Percentiles rank a stretch among this genome's conserved stretches.
Conservation (phyloP, 1,139 yeast genomes). For the Zhuliangozyma blackwelliae region DNA sequence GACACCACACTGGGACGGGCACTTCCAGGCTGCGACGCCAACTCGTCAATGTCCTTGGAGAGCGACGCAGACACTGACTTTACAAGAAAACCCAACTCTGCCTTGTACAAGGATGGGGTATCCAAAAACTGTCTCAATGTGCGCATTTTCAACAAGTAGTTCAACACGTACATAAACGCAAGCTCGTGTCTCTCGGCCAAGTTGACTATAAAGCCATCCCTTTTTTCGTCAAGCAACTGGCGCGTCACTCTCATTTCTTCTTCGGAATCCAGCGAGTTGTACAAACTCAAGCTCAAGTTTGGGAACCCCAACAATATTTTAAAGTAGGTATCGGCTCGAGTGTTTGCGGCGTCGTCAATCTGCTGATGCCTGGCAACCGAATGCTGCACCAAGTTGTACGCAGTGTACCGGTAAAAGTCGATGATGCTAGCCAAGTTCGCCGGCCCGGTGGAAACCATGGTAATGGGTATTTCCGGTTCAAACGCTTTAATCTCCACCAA, state of each 20-base stretch:
- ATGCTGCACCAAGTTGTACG: conserved; percentile 19
- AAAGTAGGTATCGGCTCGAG: conserved; percentile 24
- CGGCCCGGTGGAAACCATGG: conserved; percentile 12
- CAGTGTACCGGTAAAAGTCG: conserved; percentile 27
- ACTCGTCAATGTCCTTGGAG: conserved; percentile 23
- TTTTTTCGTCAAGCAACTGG: conserved; percentile 1
- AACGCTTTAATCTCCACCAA: conserved; percentile 12
- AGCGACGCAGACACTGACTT: conserved; percentile 19
- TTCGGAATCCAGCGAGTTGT: neutral
- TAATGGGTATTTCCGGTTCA: conserved; percentile 21
- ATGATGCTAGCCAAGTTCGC: conserved; percentile 19
- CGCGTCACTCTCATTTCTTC: neutral
- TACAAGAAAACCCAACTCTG: conserved; percentile 20
- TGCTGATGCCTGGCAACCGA: conserved; percentile 1
- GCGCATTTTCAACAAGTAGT: conserved; percentile 19
- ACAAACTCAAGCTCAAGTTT: conserved; percentile 14
- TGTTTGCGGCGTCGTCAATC: conserved; percentile 9
- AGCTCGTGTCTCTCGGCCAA: conserved; percentile 30
- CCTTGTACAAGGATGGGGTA: conserved; percentile 14
- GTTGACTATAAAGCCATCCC: conserved; percentile 7
- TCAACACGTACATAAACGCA: conserved; percentile 27
- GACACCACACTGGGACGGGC: conserved; percentile 20
- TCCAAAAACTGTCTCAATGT: conserved; percentile 19
- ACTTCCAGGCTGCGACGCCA: conserved; percentile 23
- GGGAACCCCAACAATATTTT: conserved; percentile 23